These are phyloP conservation scores for Acanthamoeba royreba DNA, from an alignment of 208 protist genomes.

Conservation along the genomic window DNA sequence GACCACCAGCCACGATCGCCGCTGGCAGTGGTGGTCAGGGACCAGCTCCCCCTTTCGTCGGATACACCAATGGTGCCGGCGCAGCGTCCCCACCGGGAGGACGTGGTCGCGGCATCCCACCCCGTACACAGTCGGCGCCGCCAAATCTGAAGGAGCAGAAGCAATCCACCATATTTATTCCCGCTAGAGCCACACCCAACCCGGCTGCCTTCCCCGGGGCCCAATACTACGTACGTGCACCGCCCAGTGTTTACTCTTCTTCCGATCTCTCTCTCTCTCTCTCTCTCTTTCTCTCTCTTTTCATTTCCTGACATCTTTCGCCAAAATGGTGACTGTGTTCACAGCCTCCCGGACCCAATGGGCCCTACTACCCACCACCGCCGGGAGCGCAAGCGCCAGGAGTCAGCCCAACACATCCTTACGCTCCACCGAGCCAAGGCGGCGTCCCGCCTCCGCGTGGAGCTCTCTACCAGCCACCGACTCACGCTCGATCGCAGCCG, in stretches of 20 bases:
- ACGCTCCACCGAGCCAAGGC: neutral
- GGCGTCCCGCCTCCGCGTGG: neutral
- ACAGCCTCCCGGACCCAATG: neutral
- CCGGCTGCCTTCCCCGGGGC: neutral
- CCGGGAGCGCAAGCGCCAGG: neutral
- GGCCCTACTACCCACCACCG: neutral
- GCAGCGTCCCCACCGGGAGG: neutral
- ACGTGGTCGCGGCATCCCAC: neutral
- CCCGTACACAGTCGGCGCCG: constrained; percentile 32
- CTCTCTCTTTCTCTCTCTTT: too few species aligned
- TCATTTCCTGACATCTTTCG: neutral
- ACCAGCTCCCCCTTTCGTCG: neutral
- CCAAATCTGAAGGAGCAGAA: constrained; percentile 49
- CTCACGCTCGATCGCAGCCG: too few species aligned
- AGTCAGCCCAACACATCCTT: neutral
- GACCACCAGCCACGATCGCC: neutral
- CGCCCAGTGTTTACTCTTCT: neutral
- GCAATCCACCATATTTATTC: constrained; percentile 24
- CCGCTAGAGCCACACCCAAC: neutral
- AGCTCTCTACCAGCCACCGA: neutral
- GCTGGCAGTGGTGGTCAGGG: neutral
- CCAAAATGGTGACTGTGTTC: too few species aligned
- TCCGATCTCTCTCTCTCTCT: too few species aligned
- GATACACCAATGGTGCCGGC: neutral
- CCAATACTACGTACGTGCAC: neutral